A percentile compares a stretch with the other conserved stretches of the same genome.
phyloP scores from a whole-genome alignment of 805 yeast genomes.

The Lachancea waltii region DNA sequence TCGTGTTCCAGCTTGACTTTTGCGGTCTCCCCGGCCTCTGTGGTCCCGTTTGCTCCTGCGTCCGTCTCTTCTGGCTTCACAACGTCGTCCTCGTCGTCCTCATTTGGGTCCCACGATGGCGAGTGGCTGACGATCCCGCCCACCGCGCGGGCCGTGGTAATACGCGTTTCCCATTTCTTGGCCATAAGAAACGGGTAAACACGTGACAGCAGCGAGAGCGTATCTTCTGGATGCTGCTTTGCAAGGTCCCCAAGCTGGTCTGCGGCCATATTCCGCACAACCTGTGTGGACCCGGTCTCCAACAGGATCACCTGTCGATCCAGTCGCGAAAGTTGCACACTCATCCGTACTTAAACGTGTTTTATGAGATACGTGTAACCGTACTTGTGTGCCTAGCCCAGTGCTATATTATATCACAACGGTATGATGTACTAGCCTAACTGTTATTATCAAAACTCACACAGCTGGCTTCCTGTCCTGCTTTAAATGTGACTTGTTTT shows the following conservation, averaged over 20 bases:
- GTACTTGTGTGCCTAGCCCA: no score
- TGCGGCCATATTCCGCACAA: slow-evolving; percentile 93
- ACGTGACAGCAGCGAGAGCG: slow-evolving; percentile 71
- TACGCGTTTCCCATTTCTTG: slow-evolving; percentile 91
- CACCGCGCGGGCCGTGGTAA: slow-evolving; percentile 88
- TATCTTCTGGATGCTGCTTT: slow-evolving; percentile 90
- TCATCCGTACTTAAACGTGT: slow-evolving; percentile 16
- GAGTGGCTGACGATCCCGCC: slow-evolving; percentile 87
- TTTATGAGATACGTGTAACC: no score
- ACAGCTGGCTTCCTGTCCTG: no score
- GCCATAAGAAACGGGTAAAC: slow-evolving; percentile 84
- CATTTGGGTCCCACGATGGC: slow-evolving; percentile 78
- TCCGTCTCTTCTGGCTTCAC: slow-evolving; percentile 6
- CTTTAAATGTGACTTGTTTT: no score
- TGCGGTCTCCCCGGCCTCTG: slow-evolving; percentile 23
- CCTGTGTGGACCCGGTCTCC: slow-evolving; percentile 92
- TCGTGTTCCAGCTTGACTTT: slow-evolving; percentile 31
- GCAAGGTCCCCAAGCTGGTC: slow-evolving; percentile 94
- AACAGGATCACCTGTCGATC: slow-evolving; percentile 44
- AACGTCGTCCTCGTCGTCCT: slow-evolving; percentile 20
- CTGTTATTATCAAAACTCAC: no score
- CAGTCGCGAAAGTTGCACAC: slow-evolving; percentile 37
- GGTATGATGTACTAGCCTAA: no score
- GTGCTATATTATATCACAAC: no score
- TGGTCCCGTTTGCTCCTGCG: slow-evolving; percentile 15